phyloP scores from a whole-genome alignment of 2,329 filamentous ascomycete genomes.

The Fusarium albosuccineum region DNA sequence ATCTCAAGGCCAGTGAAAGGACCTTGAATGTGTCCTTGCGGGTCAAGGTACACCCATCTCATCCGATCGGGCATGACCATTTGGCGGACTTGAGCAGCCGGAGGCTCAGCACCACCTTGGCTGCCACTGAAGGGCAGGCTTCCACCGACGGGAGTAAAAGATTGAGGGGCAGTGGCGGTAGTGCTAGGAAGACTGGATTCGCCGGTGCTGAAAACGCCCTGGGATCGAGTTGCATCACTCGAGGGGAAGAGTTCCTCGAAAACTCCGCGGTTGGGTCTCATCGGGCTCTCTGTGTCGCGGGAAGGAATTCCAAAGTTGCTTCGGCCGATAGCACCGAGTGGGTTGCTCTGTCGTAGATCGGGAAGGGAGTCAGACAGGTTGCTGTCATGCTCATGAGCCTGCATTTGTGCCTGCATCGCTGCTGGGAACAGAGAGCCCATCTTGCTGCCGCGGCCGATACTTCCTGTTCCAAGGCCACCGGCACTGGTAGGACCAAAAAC shows the following conservation, averaged over 20 bases:
- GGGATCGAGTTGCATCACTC: conserved; percentile 50
- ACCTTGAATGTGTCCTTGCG: conserved; percentile 90
- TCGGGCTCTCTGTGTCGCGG: conserved; percentile 71
- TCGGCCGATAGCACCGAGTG: conserved; percentile 76
- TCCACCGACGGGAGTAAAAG: conserved; percentile 53
- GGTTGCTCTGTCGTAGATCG: conserved; percentile 71
- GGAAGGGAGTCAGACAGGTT: conserved; percentile 67
- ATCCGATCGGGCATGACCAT: conserved; percentile 99
- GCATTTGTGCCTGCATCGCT: conserved; percentile 93
- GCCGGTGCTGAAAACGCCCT: conserved; percentile 53
- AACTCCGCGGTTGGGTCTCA: conserved; percentile 65
- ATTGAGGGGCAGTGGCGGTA: conserved; percentile 50
- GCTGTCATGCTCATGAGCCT: conserved; percentile 76
- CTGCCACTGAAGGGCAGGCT: conserved; percentile 54
- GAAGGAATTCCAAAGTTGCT: conserved; percentile 66
- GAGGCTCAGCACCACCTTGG: conserved; percentile 59
- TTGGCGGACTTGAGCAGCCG: conserved; percentile 79
- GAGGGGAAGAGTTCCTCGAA: conserved; percentile 69
- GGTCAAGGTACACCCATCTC: conserved; percentile 98
- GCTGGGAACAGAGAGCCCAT: conserved; percentile 88
- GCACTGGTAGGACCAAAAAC: conserved; percentile 76
- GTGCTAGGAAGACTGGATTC: conserved; percentile 54
- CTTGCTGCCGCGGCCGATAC: conserved; percentile 82
- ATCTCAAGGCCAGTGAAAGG: conserved; percentile 98
- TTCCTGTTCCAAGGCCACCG: conserved; percentile 69